phyloP scores from a whole-genome alignment of 306 rosid genomes.

The Acacia crassicarpa region DNA sequence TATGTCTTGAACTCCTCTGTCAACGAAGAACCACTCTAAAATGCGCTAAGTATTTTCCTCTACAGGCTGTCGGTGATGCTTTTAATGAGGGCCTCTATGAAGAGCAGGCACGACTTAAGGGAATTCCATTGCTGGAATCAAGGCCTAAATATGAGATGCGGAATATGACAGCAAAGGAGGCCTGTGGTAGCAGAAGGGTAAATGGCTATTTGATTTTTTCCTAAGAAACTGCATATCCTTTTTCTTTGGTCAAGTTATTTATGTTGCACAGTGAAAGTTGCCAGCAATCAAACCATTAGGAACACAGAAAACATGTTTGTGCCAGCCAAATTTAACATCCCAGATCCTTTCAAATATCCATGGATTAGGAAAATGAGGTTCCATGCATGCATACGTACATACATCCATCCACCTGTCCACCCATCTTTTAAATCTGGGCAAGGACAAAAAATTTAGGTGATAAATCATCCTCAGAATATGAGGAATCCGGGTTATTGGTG shows the following conservation, averaged over 20 bases:
- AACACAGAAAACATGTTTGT: constrained; percentile 7
- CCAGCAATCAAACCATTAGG: constrained; percentile 12
- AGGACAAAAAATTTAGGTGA: background rate
- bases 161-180: constrained; percentile 88
- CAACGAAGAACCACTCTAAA: constrained; percentile 14
- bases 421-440: background rate
- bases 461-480: background rate
- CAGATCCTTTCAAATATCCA: constrained; percentile 21
- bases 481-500: background rate
- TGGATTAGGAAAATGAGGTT: background rate
- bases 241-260: constrained; percentile 19
- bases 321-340: constrained; percentile 19
- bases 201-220: constrained; percentile 24
- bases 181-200: constrained; percentile 84
- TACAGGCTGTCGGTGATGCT: constrained; percentile 89
- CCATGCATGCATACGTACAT: no score
- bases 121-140: constrained; percentile 91
- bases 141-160: constrained; percentile 96
- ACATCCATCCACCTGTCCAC: background rate
- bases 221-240: constrained; percentile 15
- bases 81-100: constrained; percentile 84
- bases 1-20: constrained; percentile 23
- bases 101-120: constrained; percentile 79
- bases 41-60: constrained; percentile 20
- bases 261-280: constrained; percentile 21